Evolutionary conservation across 371 early-diverging fungal species (phyloP).

Genomic region (Mortierella sp.): DNA sequence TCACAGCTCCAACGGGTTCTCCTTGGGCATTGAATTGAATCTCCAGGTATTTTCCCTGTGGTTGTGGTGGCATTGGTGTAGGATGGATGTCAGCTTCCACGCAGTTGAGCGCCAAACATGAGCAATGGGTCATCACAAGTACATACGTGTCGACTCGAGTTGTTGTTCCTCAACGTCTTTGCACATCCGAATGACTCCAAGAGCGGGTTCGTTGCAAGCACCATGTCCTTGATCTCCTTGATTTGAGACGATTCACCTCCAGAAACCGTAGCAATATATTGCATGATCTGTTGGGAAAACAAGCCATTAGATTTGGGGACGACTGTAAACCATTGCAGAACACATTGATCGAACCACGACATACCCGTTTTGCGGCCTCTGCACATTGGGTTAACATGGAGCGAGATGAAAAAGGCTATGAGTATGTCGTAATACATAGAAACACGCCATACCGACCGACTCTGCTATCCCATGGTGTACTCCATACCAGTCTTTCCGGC

Average conservation of each 20-base stretch:
- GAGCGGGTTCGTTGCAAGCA: conserved; percentile 95
- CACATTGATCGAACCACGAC: not conserved
- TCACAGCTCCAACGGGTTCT: conserved; percentile 96
- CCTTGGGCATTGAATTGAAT: conserved; percentile 95
- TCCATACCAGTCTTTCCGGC: conserved; percentile 89
- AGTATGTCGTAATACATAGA: too few species aligned
- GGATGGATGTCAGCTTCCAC: too few species aligned
- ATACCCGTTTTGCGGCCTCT: conserved; percentile 85
- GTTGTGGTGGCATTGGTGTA: too few species aligned
- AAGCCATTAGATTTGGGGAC: not conserved
- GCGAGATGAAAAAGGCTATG: too few species aligned
- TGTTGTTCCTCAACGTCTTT: conserved; percentile 98
- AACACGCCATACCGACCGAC: too few species aligned
- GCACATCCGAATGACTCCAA: conserved; percentile 99
- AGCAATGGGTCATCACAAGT: too few species aligned
- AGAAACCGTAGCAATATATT: conserved; percentile 96
- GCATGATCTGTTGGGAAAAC: conserved; percentile 76
- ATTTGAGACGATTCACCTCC: conserved; percentile 82
- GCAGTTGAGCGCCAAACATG: too few species aligned
- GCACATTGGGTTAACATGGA: not conserved
- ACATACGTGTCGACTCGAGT: conserved; percentile 96
- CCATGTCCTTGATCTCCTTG: conserved; percentile 95
- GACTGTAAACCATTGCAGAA: not conserved
- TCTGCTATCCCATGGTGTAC: too few species aligned
- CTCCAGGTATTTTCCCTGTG: conserved; percentile 97